Conservation (phyloP, 768 basidiomycete species). For the Termitomyces sp. region DNA sequence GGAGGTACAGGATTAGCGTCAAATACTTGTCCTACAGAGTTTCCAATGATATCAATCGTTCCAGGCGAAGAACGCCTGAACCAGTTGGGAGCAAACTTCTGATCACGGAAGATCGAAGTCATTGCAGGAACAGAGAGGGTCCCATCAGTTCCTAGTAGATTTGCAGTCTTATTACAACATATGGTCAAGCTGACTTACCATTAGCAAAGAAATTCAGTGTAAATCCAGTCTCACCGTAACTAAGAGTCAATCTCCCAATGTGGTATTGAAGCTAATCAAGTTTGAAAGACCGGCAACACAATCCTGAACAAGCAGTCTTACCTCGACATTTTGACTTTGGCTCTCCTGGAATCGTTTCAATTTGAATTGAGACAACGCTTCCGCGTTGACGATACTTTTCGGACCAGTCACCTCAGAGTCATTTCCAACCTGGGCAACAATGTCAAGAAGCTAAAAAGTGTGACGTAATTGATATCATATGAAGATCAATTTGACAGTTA, state of each 20-base stretch:
- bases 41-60: neutral
- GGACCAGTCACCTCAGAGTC: constrained; percentile 12
- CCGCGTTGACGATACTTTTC: constrained; percentile 6
- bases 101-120: constrained; percentile 13
- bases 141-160: constrained; percentile 7
- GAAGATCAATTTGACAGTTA: neutral
- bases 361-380: constrained; percentile 9
- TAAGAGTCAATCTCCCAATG: constrained; percentile 8
- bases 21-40: neutral
- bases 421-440: constrained; percentile 8
- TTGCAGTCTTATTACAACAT: neutral
- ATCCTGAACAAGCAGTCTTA: neutral
- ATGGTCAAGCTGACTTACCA: neutral
- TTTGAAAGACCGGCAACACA: neutral
- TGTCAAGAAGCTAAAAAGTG: constrained; percentile 3
- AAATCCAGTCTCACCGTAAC: constrained; percentile 12
- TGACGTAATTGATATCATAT: too few species aligned
- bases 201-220: constrained; percentile 13
- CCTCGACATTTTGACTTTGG: constrained; percentile 4
- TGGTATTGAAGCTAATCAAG: constrained; percentile 11
- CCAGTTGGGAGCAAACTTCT: constrained; percentile 10
- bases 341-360: constrained; percentile 9
- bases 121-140: constrained; percentile 6
- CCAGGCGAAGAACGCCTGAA: constrained; percentile 4
- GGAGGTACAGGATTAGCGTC: constrained; percentile 2